Evolutionary conservation across 2,329 filamentous ascomycete genomes (phyloP).

Genomic region (Sarocladiaceae sp.): DNA sequence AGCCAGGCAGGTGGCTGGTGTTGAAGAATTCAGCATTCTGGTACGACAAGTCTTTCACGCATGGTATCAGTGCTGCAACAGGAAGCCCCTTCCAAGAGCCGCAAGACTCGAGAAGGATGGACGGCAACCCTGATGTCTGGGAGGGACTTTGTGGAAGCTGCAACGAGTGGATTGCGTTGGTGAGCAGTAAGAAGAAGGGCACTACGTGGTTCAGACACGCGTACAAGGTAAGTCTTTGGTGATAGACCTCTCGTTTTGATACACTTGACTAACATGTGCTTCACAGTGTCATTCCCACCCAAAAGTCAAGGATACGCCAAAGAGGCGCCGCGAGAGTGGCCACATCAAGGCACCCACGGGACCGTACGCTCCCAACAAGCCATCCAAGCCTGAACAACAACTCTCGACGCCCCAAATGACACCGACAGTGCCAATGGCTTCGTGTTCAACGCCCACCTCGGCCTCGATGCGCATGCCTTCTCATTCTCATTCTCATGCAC

Average conservation of each 20-base stretch:
- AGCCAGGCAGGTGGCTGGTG: slow-evolving; percentile 79
- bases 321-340: slow-evolving; percentile 60
- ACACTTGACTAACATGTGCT: not conserved
- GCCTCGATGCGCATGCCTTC: slow-evolving; percentile 20
- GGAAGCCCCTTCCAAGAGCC: slow-evolving; percentile 76
- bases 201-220: slow-evolving; percentile 89
- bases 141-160: slow-evolving; percentile 76
- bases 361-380: slow-evolving; percentile 18
- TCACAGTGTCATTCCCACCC: slow-evolving; percentile 65
- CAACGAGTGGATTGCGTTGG: slow-evolving; percentile 75
- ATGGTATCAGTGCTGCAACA: slow-evolving; percentile 79
- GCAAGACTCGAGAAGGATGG: slow-evolving; percentile 69
- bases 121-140: slow-evolving; percentile 78
- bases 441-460: slow-evolving; percentile 25
- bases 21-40: slow-evolving; percentile 89
- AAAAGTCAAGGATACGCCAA: slow-evolving; percentile 67
- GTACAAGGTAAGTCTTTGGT: slow-evolving; percentile 63
- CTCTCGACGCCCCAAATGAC: slow-evolving; percentile 40
- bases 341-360: slow-evolving; percentile 33
- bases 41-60: slow-evolving; percentile 90
- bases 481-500: slow-evolving; percentile 22
- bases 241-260: not conserved
- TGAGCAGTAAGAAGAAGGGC: slow-evolving; percentile 88
- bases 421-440: slow-evolving; percentile 20
- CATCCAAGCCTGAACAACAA: slow-evolving; percentile 11